Conservation (phyloP, 306 rosid species). For the Cicer bijugum region DNA sequence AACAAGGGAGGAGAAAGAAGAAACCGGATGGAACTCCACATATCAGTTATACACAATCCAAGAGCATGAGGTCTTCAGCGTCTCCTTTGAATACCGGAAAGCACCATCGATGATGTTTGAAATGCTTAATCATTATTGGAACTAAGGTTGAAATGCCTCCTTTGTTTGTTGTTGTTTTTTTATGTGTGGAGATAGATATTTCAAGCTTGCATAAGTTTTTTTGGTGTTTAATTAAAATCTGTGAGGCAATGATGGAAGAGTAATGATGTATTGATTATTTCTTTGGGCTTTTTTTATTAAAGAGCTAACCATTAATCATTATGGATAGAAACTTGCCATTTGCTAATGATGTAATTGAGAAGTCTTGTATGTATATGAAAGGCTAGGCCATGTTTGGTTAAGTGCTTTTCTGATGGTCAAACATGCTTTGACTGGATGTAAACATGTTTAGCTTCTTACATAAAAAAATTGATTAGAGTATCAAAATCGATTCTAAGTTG, state of each 20-base stretch:
- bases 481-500: too few species aligned
- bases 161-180: constrained; percentile 47
- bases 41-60: constrained; percentile 67
- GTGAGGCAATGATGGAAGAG: constrained; percentile 57
- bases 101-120: constrained; percentile 60
- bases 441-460: too few species aligned
- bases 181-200: constrained; percentile 57
- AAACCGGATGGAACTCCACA: constrained; percentile 76
- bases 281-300: constrained; percentile 52
- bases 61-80: constrained; percentile 61
- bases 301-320: constrained; percentile 59
- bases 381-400: not conserved
- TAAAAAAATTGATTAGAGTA: too few species aligned
- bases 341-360: constrained; percentile 63
- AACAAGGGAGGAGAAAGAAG: constrained; percentile 85
- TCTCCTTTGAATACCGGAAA: constrained; percentile 76
- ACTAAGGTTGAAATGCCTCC: constrained; percentile 50
- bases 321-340: constrained; percentile 54
- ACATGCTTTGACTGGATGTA: too few species aligned
- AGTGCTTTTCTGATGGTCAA: too few species aligned
- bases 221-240: constrained; percentile 56
- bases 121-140: constrained; percentile 50
- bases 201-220: constrained; percentile 57
- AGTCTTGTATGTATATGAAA: constrained; percentile 60
- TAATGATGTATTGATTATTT: constrained; percentile 53